Conservation (phyloP, 2,329 filamentous ascomycete species). For the Escovopsis weberi region DNA sequence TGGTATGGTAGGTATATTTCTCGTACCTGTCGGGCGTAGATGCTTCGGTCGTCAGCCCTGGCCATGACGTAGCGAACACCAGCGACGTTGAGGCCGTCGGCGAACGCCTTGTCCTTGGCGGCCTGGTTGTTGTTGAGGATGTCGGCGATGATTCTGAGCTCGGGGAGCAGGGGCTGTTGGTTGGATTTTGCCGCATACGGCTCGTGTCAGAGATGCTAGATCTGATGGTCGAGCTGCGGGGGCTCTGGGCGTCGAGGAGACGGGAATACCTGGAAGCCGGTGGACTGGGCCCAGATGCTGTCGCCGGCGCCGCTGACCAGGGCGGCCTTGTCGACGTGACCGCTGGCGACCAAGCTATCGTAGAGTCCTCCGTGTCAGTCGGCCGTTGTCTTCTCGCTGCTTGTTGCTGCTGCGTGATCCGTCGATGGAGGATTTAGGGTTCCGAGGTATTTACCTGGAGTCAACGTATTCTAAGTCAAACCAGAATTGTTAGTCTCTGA, state of each 20-base stretch:
- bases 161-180: slow-evolving; percentile 30
- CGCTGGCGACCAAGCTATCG: slow-evolving; percentile 65
- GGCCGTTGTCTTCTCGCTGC: no score
- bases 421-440: no score
- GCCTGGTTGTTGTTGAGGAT: slow-evolving; percentile 32
- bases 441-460: slow-evolving; percentile 27
- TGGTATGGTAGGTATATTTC: no score
- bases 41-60: slow-evolving; percentile 58
- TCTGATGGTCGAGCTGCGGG: no score
- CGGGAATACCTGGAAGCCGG: slow-evolving; percentile 61
- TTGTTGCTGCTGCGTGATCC: background rate
- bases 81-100: slow-evolving; percentile 59
- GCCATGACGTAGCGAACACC: slow-evolving; percentile 68
- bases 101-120: slow-evolving; percentile 50
- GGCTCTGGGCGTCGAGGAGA: no score
- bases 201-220: no score
- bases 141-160: slow-evolving; percentile 43
- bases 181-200: no score
- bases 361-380: slow-evolving; percentile 9
- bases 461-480: slow-evolving; percentile 33
- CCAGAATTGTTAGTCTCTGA: slow-evolving; percentile 1
- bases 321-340: slow-evolving; percentile 69
- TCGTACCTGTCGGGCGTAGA: slow-evolving; percentile 76
- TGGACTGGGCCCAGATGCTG: slow-evolving; percentile 60
- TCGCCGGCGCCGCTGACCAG: slow-evolving; percentile 72